These are phyloP conservation scores for Fraxinus dipetala DNA, from an alignment of 305 asterid species.

Conservation along the genomic window DNA sequence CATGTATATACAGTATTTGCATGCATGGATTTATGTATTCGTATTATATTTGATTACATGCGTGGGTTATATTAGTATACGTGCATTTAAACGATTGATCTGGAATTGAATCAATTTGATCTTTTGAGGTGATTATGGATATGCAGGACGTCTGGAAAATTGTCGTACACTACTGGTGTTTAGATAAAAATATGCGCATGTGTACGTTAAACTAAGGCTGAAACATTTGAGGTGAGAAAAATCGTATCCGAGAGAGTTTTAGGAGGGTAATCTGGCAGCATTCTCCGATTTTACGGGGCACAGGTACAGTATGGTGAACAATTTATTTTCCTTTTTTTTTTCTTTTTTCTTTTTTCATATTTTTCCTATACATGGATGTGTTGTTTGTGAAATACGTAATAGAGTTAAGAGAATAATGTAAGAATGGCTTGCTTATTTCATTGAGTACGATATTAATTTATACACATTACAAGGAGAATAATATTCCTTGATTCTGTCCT, in stretches of 20 bases:
- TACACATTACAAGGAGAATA: too few relatives aligned
- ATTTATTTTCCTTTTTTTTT: background rate
- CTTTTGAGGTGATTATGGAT: background rate
- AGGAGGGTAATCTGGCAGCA: slow-evolving; percentile 25
- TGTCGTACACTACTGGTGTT: slow-evolving; percentile 10
- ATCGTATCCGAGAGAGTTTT: slow-evolving; percentile 24
- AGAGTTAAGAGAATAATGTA: too few relatives aligned
- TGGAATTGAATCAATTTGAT: slow-evolving; percentile 26
- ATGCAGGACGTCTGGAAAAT: slow-evolving; percentile 27
- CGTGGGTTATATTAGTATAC: background rate
- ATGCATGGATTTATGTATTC: background rate
- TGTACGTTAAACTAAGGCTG: slow-evolving; percentile 21
- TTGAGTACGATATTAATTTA: too few relatives aligned
- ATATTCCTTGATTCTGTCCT: too few relatives aligned
- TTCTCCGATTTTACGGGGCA: background rate
- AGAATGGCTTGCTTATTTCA: too few relatives aligned
- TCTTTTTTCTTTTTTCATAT: too few relatives aligned
- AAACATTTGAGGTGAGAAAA: slow-evolving; percentile 24
- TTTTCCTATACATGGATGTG: too few relatives aligned
- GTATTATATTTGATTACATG: background rate
- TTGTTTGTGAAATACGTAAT: too few relatives aligned
- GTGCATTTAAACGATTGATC: slow-evolving; percentile 22
- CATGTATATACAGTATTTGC: background rate
- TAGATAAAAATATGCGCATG: slow-evolving; percentile 8
- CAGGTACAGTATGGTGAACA: background rate